These are phyloP conservation scores for Xylariaceae sp. DNA, from an alignment of 2,329 filamentous ascomycete species.

Conservation along the genomic window DNA sequence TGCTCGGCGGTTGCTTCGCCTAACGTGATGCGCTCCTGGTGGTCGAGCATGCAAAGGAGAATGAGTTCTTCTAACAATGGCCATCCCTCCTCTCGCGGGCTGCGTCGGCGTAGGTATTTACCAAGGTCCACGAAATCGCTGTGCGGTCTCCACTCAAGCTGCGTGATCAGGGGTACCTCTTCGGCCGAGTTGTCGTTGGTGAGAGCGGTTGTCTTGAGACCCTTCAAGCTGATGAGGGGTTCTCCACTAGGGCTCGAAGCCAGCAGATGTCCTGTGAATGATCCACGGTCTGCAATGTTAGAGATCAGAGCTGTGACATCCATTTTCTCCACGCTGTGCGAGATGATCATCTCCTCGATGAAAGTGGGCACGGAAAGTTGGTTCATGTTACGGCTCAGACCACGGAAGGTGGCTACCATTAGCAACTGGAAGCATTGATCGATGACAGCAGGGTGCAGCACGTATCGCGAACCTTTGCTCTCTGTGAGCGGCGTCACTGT, in stretches of 20 bases:
- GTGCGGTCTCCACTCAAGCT: neutral
- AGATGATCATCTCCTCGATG: slow-evolving; percentile 1
- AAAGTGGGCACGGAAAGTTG: neutral
- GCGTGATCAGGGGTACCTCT: neutral
- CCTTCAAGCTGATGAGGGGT: neutral
- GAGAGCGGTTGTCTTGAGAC: neutral
- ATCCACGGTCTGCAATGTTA: neutral
- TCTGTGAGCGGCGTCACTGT: neutral
- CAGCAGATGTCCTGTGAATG: neutral
- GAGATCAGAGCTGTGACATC: neutral
- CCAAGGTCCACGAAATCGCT: neutral
- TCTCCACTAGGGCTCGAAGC: neutral
- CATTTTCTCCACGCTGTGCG: neutral
- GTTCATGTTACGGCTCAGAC: neutral
- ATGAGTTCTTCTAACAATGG: slow-evolving; percentile 2
- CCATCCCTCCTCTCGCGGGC: neutral
- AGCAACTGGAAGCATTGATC: slow-evolving; percentile 1
- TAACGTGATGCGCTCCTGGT: neutral
- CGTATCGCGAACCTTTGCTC: neutral
- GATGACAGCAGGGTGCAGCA: neutral
- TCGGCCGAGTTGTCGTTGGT: neutral
- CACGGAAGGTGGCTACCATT: neutral
- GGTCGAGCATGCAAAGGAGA: neutral
- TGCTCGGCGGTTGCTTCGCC: neutral
- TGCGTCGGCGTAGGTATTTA: neutral